Evolutionary conservation across 257 asterid genomes (phyloP), one percentile per base, ranked within the genome.

Genomic region (Ligustrum vulgare): DNA sequence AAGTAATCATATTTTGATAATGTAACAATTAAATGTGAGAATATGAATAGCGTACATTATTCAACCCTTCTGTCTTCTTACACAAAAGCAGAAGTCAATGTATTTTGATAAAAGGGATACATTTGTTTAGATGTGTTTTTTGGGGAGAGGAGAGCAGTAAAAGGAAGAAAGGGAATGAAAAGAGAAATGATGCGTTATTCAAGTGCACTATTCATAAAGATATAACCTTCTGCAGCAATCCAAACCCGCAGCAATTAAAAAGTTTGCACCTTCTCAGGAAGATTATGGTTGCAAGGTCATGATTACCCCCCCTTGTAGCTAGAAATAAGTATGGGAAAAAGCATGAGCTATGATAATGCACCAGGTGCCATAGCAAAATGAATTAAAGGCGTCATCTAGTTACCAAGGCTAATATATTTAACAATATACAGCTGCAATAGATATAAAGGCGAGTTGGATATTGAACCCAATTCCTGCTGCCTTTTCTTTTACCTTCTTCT

Each of bases 31-130:
- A 56, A 69, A 6, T 13, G 43, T 28, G 8, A 74, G 51, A 66
- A 28, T 11, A 37, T n/a, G 20, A 74, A 71, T 10, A 10, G 65
- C 4, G 23, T 28, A 25, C 25, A 2, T 56, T 67, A 10, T 3
- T 65, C 70, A 66, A 16, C 41, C 72, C 73, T 71, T 15, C 15
- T 25, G 54, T 72, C 16, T 31, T 71, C 63, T 33, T 60, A 47
- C n/a, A 36, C n/a, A 69, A 62, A 18, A 47, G 37, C 47, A 31
- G 25, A 49, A 39, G 45, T 39, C 1, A 3, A 20, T 5, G 9
- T 45, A 45, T 28, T 28, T 28, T 2, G 4, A 4, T 6, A n/a
- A 41, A 51, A 51, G 10, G 10, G 25, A 5, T 45, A 4, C 6
- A n/a, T 13, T 45, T 15, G 20, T 45, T 45, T 45, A 45, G 54